Percentiles rank a stretch among this genome's conserved stretches.
phyloP scores from a whole-genome alignment of 2,329 filamentous ascomycete genomes.

The Ophiocordyceps camponoti-floridani region DNA sequence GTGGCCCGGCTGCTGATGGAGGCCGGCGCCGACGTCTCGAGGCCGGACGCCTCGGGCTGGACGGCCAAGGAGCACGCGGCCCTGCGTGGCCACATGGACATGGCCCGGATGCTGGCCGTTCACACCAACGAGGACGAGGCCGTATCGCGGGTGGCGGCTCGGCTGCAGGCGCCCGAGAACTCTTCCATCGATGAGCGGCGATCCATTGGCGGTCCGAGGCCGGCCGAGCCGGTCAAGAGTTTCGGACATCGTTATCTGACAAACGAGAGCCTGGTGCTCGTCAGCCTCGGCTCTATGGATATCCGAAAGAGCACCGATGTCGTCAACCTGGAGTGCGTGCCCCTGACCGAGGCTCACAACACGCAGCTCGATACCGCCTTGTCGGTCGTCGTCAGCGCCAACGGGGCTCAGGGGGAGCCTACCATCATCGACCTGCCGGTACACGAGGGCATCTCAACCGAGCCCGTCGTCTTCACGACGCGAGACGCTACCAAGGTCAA shows the following conservation, averaged over 20 bases:
- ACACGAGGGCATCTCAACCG: slow-evolving; percentile 83
- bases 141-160: slow-evolving; percentile 7
- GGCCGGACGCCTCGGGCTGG: slow-evolving; percentile 77
- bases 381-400: slow-evolving; percentile 77
- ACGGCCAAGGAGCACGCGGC: slow-evolving; percentile 86
- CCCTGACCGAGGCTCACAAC: slow-evolving; percentile 70
- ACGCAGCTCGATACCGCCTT: slow-evolving; percentile 90
- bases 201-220: slow-evolving; percentile 30
- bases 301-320: slow-evolving; percentile 65
- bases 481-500: slow-evolving; percentile 66
- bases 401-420: slow-evolving; percentile 69
- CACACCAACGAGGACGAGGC: slow-evolving; percentile 19
- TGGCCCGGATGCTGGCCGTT: slow-evolving; percentile 51
- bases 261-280: slow-evolving; percentile 73
- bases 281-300: slow-evolving; percentile 91
- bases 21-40: slow-evolving; percentile 58
- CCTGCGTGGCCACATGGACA: slow-evolving; percentile 68
- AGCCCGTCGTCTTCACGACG: slow-evolving; percentile 80
- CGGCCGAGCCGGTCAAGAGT: slow-evolving; percentile 69
- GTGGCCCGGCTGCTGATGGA: slow-evolving; percentile 64
- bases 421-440: slow-evolving; percentile 84
- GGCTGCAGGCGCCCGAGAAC: slow-evolving; percentile 18
- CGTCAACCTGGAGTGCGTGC: slow-evolving; percentile 76
- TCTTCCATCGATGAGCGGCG: slow-evolving; percentile 45
- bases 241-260: slow-evolving; percentile 93